phyloP scores from a whole-genome alignment of 2,329 filamentous ascomycete species.

The Chalaropsis thielavioides region DNA sequence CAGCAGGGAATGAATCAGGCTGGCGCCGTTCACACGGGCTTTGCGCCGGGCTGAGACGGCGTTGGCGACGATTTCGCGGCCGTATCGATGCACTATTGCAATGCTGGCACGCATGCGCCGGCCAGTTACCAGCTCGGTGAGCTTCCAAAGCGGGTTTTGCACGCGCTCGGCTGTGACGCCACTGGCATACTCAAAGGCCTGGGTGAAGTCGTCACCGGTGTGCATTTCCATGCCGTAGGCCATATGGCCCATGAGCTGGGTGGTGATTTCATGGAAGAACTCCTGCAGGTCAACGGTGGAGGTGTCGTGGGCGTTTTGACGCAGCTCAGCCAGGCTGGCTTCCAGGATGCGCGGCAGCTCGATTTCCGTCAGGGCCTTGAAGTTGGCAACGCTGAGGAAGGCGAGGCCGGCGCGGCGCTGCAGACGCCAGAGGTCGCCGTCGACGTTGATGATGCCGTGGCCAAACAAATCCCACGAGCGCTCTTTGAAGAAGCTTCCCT shows the following conservation, averaged over 20 bases:
- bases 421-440: conserved; percentile 47
- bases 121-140: conserved; percentile 42
- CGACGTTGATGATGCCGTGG: conserved; percentile 51
- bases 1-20: conserved; percentile 45
- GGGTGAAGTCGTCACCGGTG: conserved; percentile 43
- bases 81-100: conserved; percentile 38
- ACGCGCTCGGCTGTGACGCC: conserved; percentile 46
- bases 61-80: conserved; percentile 40
- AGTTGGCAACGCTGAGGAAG: conserved; percentile 44
- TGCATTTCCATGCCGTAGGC: conserved; percentile 57
- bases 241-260: conserved; percentile 51
- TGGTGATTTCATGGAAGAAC: conserved; percentile 50
- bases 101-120: conserved; percentile 35
- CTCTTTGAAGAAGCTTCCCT: conserved; percentile 46
- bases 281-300: conserved; percentile 39
- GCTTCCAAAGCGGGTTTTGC: conserved; percentile 48
- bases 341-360: conserved; percentile 41
- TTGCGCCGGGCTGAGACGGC: conserved; percentile 31
- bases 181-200: conserved; percentile 48
- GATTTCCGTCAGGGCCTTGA: conserved; percentile 41
- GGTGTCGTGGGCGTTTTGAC: conserved; percentile 19
- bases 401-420: conserved; percentile 47
- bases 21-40: conserved; percentile 26
- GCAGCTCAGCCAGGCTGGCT: conserved; percentile 29
- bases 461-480: conserved; percentile 50